A percentile compares a stretch with the other conserved stretches of the same genome.
phyloP scores from a whole-genome alignment of 1,139 yeast species.

The Yamadazyma oceani region DNA sequence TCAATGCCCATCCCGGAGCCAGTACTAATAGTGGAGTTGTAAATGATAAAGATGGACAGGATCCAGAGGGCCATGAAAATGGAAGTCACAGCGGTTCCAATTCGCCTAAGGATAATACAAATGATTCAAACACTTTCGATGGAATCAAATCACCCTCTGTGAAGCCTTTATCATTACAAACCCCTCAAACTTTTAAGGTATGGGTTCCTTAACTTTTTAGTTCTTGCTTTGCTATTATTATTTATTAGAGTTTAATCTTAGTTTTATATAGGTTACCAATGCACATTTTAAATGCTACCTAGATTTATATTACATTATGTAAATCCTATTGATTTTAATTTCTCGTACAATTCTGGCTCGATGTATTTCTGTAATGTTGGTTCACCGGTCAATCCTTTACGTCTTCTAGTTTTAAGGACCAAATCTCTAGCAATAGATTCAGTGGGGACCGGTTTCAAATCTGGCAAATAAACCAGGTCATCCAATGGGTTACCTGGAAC shows the following conservation, averaged over 20 bases:
- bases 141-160: slow-evolving; percentile 28
- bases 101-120: slow-evolving; percentile 2
- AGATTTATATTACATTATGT: no score
- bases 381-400: slow-evolving; percentile 83
- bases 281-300: not conserved
- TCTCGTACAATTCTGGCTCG: slow-evolving; percentile 56
- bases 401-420: slow-evolving; percentile 79
- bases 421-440: slow-evolving; percentile 82
- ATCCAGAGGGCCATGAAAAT: slow-evolving; percentile 10
- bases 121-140: slow-evolving; percentile 18
- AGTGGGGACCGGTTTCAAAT: slow-evolving; percentile 71
- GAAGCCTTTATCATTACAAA: slow-evolving; percentile 75
- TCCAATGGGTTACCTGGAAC: slow-evolving; percentile 96
- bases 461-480: slow-evolving; percentile 57
- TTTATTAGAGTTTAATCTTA: no score
- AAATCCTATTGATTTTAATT: slow-evolving; percentile 50
- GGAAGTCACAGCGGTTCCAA: not conserved
- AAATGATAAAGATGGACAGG: slow-evolving; percentile 8
- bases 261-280: not conserved
- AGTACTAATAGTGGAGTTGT: slow-evolving; percentile 4
- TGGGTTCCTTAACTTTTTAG: slow-evolving; percentile 60
- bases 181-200: slow-evolving; percentile 83
- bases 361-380: slow-evolving; percentile 73
- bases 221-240: not conserved
- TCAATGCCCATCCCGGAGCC: slow-evolving; percentile 12